Evolutionary conservation across 495 filamentous ascomycete genomes (phyloP), one percentile per base, ranked within the genome.

Genomic region (Hypoxylon lenormandii): DNA sequence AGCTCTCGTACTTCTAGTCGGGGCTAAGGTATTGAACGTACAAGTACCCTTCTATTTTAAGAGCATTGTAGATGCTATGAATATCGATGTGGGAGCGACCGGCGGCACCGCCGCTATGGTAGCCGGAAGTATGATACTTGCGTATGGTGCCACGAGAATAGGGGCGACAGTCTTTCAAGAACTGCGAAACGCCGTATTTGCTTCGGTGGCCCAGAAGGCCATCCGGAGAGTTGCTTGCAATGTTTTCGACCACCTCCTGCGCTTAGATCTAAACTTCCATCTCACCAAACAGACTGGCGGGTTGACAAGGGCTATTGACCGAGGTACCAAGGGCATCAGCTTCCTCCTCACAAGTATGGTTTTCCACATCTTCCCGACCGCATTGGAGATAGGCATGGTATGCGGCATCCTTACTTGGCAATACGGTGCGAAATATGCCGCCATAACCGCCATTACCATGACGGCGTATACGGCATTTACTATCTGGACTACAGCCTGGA

Each of bases 21-120:
- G 94, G 38, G 93, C 92, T 73, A 98, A 98, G 85, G 84, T 97
- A 57, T 83, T 98, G 69, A 98, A 97, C 78, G 96, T 98, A 5
- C 92, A 98, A 80, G 90, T 98, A 38, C 95, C 95, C 3, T 98
- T 98, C 79, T 98, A 97, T 81, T 98, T 98, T 82, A 97, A 97
- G 78, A 92, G 84, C 76, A 98, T 98, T 68, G 91, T 98, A 45
- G 95, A 98, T 76, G 89, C 89, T 18, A 96, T 98, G 92, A 98
- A 98, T 75, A 85, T 98, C 65, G 95, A 97, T 75, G 91, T 97
- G 78, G 86, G 87, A 3, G 82, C 88, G 5, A 74, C 93, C 2
- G 93, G 91, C 10, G 94, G 92, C 0, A 97, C 92, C 0, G 96
- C 92, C 16, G 90, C 88, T 69, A 94, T 93, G 3, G 89, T 94